Evolutionary conservation across 139 green algal genomes (phyloP).

Genomic region (Chlamydomonas schloesseri): DNA sequence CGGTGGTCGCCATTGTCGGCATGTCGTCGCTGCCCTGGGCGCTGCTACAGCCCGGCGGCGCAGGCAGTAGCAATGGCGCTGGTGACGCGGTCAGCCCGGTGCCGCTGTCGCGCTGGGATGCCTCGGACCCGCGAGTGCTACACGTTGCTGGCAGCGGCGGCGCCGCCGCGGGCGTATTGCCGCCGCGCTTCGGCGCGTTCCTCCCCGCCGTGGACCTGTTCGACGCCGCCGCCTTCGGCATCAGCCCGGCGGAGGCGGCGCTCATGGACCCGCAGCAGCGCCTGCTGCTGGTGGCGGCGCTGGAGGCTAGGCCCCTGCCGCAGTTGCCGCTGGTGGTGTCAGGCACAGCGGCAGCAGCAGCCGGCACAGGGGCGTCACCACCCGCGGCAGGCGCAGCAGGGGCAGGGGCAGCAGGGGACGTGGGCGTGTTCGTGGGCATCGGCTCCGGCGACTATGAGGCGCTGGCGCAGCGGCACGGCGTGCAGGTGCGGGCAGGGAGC

Average conservation of each 20-base stretch:
- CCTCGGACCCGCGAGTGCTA: slow-evolving; percentile 30
- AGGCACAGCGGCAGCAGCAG: background rate
- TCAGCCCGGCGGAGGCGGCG: slow-evolving; percentile 70
- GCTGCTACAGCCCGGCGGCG: background rate
- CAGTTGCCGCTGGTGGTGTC: background rate
- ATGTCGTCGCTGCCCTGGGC: slow-evolving; percentile 27
- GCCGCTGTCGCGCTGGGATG: slow-evolving; percentile 66
- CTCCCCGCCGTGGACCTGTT: slow-evolving; percentile 69
- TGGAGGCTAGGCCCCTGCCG: slow-evolving; percentile 28
- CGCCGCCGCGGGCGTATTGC: background rate
- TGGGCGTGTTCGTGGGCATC: slow-evolving; percentile 80
- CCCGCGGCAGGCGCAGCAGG: background rate
- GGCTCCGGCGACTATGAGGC: slow-evolving; percentile 74
- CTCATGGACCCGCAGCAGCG: slow-evolving; percentile 89
- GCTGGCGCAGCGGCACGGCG: slow-evolving; percentile 48
- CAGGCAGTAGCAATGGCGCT: no score
- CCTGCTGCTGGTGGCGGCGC: slow-evolving; percentile 71
- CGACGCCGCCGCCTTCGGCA: slow-evolving; percentile 67
- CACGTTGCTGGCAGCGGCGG: background rate
- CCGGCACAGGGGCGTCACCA: no score
- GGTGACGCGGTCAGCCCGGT: slow-evolving; percentile 47
- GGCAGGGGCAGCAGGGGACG: background rate
- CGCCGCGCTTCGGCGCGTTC: slow-evolving; percentile 78
- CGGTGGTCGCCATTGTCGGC: slow-evolving; percentile 7
- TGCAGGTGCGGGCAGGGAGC: slow-evolving; percentile 46